Conservation (phyloP, 805 yeast genomes). For the Saccharomycopsis schoenii region DNA sequence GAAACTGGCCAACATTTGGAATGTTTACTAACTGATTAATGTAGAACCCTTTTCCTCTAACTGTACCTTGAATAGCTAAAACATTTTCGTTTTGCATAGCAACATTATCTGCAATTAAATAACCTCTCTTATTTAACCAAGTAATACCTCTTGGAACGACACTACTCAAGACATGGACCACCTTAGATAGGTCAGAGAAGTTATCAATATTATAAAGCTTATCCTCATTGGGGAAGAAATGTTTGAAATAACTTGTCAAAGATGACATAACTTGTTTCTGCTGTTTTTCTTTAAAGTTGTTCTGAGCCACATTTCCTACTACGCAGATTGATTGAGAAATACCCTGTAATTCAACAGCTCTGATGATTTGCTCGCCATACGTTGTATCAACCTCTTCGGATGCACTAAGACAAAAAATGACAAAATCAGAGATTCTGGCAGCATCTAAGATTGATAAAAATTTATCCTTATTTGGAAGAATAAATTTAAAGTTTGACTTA, state of each 20-base stretch:
- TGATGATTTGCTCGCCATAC: conserved; percentile 80
- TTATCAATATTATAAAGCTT: conserved; percentile 64
- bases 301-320: conserved; percentile 58
- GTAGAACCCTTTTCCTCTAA: conserved; percentile 78
- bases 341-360: conserved; percentile 89
- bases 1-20: conserved; percentile 87
- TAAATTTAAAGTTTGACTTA: conserved; percentile 59
- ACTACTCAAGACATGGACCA: conserved; percentile 71
- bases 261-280: conserved; percentile 64
- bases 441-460: conserved; percentile 71
- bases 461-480: conserved; percentile 62
- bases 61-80: conserved; percentile 67
- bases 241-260: conserved; percentile 53
- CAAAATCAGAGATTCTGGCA: conserved; percentile 82
- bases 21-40: conserved; percentile 72
- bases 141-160: conserved; percentile 73
- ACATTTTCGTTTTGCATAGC: conserved; percentile 27
- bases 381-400: conserved; percentile 67
- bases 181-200: conserved; percentile 59
- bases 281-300: conserved; percentile 64
- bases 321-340: conserved; percentile 74
- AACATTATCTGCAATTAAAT: conserved; percentile 64
- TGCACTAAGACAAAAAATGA: conserved; percentile 84
- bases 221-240: conserved; percentile 75
- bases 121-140: conserved; percentile 94